Percentiles rank a stretch among this genome's conserved stretches.
These are phyloP conservation scores for Ceratobasidium sp. DNA, from an alignment of 1,284 basidiomycete species.

Conservation along the genomic window DNA sequence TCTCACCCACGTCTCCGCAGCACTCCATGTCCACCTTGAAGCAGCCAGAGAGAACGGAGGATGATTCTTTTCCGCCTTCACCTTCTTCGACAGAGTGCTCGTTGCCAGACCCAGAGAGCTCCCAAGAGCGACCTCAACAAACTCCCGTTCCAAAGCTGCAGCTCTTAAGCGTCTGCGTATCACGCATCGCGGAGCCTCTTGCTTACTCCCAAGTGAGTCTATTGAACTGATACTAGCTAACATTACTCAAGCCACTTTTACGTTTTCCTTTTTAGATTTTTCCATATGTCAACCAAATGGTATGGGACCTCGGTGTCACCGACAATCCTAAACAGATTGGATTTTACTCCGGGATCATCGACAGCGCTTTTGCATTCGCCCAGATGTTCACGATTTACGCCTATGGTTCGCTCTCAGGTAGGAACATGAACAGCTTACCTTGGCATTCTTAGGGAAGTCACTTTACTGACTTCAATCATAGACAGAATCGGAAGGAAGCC, in stretches of 20 bases:
- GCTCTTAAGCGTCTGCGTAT: constrained; percentile 26
- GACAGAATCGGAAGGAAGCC: constrained; percentile 50
- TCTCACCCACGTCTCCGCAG: not conserved
- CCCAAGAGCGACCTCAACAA: not conserved
- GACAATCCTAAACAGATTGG: constrained; percentile 32
- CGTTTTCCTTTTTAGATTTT: constrained; percentile 5
- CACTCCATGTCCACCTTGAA: not conserved
- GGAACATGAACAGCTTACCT: not conserved
- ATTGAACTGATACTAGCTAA: not conserved
- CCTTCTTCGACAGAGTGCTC: not conserved
- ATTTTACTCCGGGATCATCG: constrained; percentile 32
- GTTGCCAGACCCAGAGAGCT: constrained; percentile 15
- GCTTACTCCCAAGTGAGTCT: constrained; percentile 27
- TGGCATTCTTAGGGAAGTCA: not conserved
- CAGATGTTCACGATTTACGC: constrained; percentile 29
- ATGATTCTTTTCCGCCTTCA: not conserved
- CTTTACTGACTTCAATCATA: not conserved
- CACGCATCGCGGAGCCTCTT: constrained; percentile 21
- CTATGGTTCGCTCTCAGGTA: constrained; percentile 26
- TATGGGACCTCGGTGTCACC: constrained; percentile 33
- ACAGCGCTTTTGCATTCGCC: constrained; percentile 32
- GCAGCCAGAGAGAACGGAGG: not conserved
- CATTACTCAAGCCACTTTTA: not conserved
- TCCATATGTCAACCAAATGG: constrained; percentile 40
- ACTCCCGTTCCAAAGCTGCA: constrained; percentile 25